Percentiles rank a stretch among this genome's conserved stretches.
These are phyloP conservation scores for Cucumis hystrix DNA, from an alignment of 306 rosid species.

Conservation along the genomic window DNA sequence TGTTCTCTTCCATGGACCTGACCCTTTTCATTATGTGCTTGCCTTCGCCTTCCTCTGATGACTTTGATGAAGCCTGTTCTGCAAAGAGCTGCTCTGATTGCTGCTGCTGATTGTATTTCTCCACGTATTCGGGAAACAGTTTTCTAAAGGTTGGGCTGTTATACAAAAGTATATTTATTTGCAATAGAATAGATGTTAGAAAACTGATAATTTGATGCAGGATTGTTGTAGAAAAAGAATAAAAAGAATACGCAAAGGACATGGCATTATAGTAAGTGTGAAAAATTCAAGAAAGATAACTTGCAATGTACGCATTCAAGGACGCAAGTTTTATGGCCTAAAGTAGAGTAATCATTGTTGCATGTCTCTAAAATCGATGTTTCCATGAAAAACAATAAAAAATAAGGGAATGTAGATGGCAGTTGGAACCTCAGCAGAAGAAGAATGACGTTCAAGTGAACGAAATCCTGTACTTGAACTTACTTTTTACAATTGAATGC, in stretches of 20 bases:
- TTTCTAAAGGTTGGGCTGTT: conserved; percentile 74
- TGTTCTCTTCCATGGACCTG: conserved; percentile 32
- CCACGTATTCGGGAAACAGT: conserved; percentile 90
- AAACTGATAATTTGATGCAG: not conserved
- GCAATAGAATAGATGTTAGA: not conserved
- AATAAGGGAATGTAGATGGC: not conserved
- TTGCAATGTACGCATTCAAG: conserved; percentile 5
- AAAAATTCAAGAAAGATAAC: not conserved
- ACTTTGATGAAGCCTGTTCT: conserved; percentile 29
- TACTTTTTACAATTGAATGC: conserved; percentile 85
- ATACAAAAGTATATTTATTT: not conserved
- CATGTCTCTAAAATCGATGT: not conserved
- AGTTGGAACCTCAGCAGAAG: not conserved
- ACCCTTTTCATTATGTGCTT: conserved; percentile 28
- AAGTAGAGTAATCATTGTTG: not conserved
- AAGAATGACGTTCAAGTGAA: not conserved
- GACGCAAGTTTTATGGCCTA: not conserved
- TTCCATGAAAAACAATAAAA: not conserved
- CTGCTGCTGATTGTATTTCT: conserved; percentile 62
- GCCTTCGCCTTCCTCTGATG: conserved; percentile 23
- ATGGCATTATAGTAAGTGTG: not conserved
- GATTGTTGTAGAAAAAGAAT: not conserved
- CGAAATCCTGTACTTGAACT: conserved; percentile 17
- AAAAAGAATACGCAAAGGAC: not conserved
- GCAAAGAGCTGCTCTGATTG: conserved; percentile 34